phyloP scores from a whole-genome alignment of 306 rosid genomes.

The Rosa chinensis region DNA sequence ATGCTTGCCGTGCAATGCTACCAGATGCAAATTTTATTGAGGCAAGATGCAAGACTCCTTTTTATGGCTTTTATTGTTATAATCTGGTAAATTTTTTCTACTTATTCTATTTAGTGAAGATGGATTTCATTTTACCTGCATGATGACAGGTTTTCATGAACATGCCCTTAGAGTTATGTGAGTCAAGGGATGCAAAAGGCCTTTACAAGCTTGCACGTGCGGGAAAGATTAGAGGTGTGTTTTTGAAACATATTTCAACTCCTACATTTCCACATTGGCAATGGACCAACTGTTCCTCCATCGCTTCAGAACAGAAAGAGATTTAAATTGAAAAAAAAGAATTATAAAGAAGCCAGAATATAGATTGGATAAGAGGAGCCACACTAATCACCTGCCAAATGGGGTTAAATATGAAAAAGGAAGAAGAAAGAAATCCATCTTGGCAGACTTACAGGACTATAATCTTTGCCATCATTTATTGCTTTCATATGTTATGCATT shows the following conservation, averaged over 20 bases:
- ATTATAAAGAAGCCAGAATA: background rate
- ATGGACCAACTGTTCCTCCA: too few relatives aligned
- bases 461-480: background rate
- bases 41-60: conserved; percentile 64
- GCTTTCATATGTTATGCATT: background rate
- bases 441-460: background rate
- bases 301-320: background rate
- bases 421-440: background rate
- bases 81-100: conserved; percentile 13
- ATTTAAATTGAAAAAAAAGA: background rate
- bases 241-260: conserved; percentile 22
- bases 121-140: conserved; percentile 9
- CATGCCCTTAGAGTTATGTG: conserved; percentile 76
- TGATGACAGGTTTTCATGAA: conserved; percentile 74
- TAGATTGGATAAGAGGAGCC: conserved; percentile 1
- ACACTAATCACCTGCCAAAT: background rate
- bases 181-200: conserved; percentile 81
- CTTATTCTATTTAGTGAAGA: conserved; percentile 21
- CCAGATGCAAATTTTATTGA: conserved; percentile 61
- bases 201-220: conserved; percentile 92
- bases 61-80: conserved; percentile 12
- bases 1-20: conserved; percentile 70
- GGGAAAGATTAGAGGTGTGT: conserved; percentile 75
- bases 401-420: background rate
- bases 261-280: background rate